Conservation (phyloP, 495 filamentous ascomycete species). For the Wilcoxina mikolae region DNA sequence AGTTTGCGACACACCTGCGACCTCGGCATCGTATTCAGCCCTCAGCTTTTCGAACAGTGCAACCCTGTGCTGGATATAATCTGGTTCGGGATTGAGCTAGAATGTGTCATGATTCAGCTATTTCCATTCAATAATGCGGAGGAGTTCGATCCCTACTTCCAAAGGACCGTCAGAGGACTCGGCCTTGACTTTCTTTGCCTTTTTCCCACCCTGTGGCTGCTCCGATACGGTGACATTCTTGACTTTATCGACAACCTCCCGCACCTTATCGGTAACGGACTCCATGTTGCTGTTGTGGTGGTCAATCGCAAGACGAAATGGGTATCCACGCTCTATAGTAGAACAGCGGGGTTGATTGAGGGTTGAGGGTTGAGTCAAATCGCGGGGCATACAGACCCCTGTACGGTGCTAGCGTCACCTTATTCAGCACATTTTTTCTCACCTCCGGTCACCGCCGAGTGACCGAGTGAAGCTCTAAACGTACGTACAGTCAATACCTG, state of each 20-base stretch:
- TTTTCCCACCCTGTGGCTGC: constrained; percentile 13
- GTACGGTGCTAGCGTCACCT: background rate
- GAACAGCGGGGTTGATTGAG: too few species aligned
- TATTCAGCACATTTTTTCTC: constrained; percentile 1
- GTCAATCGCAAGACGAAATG: too few species aligned
- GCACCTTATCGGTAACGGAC: constrained; percentile 14
- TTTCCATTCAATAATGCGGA: background rate
- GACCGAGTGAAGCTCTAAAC: too few species aligned
- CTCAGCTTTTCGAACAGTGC: constrained; percentile 77
- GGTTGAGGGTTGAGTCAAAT: background rate
- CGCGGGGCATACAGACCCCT: background rate
- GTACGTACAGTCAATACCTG: too few species aligned
- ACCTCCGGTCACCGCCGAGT: too few species aligned
- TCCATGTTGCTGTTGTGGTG: constrained; percentile 3
- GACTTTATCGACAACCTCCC: constrained; percentile 32
- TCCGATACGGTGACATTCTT: constrained; percentile 37
- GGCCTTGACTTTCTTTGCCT: constrained; percentile 34
- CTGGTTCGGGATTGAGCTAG: constrained; percentile 50
- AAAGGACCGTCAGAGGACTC: constrained; percentile 28
- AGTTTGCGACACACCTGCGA: constrained; percentile 31
- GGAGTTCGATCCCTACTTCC: constrained; percentile 29
- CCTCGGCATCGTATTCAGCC: constrained; percentile 60
- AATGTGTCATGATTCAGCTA: constrained; percentile 5
- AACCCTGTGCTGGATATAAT: constrained; percentile 72
- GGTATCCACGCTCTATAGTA: too few species aligned